Evolutionary conservation across 306 rosid species (phyloP), one percentile per base, ranked within the genome.

Genomic region (Hippophae rhamnoides): DNA sequence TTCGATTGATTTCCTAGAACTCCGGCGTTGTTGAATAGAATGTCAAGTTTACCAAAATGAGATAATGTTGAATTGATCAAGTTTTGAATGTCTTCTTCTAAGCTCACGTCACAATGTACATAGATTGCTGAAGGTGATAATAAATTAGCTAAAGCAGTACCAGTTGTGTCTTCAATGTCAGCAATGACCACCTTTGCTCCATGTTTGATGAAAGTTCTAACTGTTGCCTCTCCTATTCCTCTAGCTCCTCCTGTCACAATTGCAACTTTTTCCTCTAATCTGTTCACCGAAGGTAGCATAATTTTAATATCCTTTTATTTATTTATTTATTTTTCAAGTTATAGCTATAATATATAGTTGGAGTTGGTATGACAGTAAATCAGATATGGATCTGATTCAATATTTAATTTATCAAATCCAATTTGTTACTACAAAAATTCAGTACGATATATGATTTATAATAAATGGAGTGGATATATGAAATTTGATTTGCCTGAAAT

Each of bases 181-280:
- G 82, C 97, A 27, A 90, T 74, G 10, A 90, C 78, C 4, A 86
- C 97, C 54, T 75, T 84, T 25, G 97, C 94, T 9, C 95, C 95
- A 51, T 90, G 88, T 54, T 73, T 82, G 41, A 80, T 68, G 26
- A 90, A 90, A 5, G 82, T 56, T 56, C 79, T 72, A 0, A 75
- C 94, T 0, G 83, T 79, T 27, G 90, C 95, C 67, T 90, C 94
- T 10, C 95, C 97, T 3, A 90, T 86, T 9, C 97, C 97, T 73
- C 74, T 75, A 0, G 97, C 94, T 2, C 95, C 94, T 2, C 97
- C 97, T 0, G 97, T 90, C 6, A 90, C 82, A 23, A 90, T 80
- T 0, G 95, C 94, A 13, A 90, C 68, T 64, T 86, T 90, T 5
- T 94, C 95, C 59, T 90, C 97, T 75, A 90, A 64, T 72, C 97